Percentiles rank a stretch among this genome's conserved stretches.
These are phyloP conservation scores for Colletotrichum cereale DNA, from an alignment of 2,329 filamentous ascomycete genomes.

Conservation along the genomic window DNA sequence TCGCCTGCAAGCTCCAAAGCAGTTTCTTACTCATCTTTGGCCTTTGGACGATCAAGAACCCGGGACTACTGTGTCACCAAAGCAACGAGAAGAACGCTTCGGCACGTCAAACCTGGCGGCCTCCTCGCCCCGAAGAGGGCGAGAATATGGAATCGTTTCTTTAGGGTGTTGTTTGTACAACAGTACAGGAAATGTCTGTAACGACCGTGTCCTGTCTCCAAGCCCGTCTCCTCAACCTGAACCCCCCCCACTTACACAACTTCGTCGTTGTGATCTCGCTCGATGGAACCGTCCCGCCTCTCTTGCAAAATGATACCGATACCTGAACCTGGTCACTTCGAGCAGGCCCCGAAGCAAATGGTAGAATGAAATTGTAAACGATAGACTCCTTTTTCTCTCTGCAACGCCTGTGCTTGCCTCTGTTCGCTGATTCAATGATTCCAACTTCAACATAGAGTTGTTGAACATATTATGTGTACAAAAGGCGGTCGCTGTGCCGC, in stretches of 20 bases:
- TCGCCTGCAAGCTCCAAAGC: background rate
- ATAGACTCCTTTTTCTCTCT: conserved; percentile 19
- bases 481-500: conserved; percentile 7
- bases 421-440: conserved; percentile 12
- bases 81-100: background rate
- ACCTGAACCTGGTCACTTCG: background rate
- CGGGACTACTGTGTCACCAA: background rate
- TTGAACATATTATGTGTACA: conserved; percentile 33
- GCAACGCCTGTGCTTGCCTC: conserved; percentile 39
- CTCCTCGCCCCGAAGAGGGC: conserved; percentile 28
- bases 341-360: background rate
- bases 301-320: background rate
- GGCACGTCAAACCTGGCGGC: conserved; percentile 37
- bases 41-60: background rate
- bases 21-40: background rate
- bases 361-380: conserved; percentile 2
- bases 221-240: background rate
- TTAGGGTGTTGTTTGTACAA: conserved; percentile 24
- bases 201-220: conserved; percentile 18
- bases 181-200: conserved; percentile 26
- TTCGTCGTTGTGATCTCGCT: background rate
- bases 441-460: conserved; percentile 18
- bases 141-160: conserved; percentile 23
- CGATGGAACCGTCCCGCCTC: background rate
- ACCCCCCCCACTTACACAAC: no score